Evolutionary conservation across 1,284 basidiomycete genomes (phyloP).

Genomic region (Tilletia setariae): DNA sequence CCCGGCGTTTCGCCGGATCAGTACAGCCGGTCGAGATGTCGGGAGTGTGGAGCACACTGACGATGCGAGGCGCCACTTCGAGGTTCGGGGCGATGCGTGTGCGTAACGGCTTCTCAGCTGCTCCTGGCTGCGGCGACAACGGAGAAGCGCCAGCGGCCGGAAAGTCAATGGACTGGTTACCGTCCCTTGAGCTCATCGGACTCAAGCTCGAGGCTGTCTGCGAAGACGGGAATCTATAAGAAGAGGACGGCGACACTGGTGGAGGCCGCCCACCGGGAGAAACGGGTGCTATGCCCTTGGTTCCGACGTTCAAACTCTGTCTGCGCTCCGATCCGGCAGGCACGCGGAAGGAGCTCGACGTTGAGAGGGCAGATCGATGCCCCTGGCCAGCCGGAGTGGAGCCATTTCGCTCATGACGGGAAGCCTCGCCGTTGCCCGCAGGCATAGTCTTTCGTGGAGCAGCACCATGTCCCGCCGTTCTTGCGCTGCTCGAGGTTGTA

Average conservation of each 20-base stretch:
- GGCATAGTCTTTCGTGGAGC: background rate
- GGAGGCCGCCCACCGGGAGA: background rate
- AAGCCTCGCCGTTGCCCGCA: background rate
- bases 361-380: background rate
- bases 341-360: background rate
- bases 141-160: constrained; percentile 2
- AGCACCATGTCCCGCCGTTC: background rate
- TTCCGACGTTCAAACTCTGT: background rate
- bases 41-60: constrained; percentile 35
- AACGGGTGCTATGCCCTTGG: background rate
- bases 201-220: background rate
- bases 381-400: background rate
- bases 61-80: constrained; percentile 31
- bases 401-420: background rate
- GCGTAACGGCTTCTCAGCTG: background rate
- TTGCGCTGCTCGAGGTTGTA: constrained; percentile 6
- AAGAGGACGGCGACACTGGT: background rate
- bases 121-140: background rate
- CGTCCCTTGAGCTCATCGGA: background rate
- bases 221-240: background rate
- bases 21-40: constrained; percentile 42
- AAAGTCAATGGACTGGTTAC: background rate
- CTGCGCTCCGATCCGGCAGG: background rate
- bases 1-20: constrained; percentile 60
- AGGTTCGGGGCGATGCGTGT: constrained; percentile 42